phyloP scores from a whole-genome alignment of 2,329 filamentous ascomycete genomes.

The Dactylellina drechsleri region DNA sequence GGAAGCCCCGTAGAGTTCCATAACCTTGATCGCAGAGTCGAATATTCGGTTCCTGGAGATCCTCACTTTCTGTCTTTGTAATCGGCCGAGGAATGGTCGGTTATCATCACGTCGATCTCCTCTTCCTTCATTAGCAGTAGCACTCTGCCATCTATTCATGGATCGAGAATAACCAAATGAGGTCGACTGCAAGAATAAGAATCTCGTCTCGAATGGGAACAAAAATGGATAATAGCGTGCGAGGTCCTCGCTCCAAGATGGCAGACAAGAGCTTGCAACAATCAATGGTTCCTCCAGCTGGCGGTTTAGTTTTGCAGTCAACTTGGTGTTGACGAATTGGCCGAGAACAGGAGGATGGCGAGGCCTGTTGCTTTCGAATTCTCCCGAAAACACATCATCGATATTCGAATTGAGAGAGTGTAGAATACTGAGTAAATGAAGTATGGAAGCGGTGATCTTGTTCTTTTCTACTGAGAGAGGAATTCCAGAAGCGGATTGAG shows the following conservation, averaged over 20 bases:
- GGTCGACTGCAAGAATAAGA: slow-evolving; percentile 95
- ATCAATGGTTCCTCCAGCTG: slow-evolving; percentile 96
- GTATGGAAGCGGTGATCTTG: slow-evolving; percentile 84
- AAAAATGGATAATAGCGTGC: slow-evolving; percentile 94
- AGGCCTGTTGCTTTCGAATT: slow-evolving; percentile 73
- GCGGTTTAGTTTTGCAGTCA: slow-evolving; percentile 96
- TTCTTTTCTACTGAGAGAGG: slow-evolving; percentile 84
- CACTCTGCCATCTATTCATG: slow-evolving; percentile 97
- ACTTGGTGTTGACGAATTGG: slow-evolving; percentile 97
- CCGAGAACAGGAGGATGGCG: slow-evolving; percentile 83
- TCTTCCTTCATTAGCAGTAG: slow-evolving; percentile 79
- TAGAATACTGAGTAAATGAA: slow-evolving; percentile 86
- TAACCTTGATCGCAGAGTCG: slow-evolving; percentile 96
- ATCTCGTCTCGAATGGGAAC: slow-evolving; percentile 96
- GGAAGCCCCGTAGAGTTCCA: slow-evolving; percentile 97
- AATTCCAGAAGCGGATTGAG: slow-evolving; percentile 69
- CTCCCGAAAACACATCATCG: slow-evolving; percentile 86
- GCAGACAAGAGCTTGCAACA: slow-evolving; percentile 94
- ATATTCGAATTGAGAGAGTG: slow-evolving; percentile 93
- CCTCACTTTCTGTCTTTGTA: slow-evolving; percentile 97
- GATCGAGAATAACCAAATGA: slow-evolving; percentile 97
- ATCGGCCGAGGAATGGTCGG: slow-evolving; percentile 85
- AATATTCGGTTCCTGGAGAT: slow-evolving; percentile 94
- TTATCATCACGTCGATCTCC: slow-evolving; percentile 86
- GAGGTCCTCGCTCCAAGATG: slow-evolving; percentile 94